phyloP scores from a whole-genome alignment of 192 early-diverging fungal species.

The Ambispora gerdemannii region DNA sequence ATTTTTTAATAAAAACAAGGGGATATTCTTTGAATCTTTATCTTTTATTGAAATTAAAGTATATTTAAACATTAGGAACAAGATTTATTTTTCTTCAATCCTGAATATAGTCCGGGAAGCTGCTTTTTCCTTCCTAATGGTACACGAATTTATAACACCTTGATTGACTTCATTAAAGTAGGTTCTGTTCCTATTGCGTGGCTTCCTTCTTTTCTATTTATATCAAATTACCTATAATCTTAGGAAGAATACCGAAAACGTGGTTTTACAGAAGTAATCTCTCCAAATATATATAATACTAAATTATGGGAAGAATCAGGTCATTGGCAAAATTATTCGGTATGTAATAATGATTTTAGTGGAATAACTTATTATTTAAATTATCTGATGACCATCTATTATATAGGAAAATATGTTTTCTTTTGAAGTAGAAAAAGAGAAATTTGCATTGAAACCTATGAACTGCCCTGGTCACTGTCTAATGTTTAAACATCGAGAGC shows the following conservation, averaged over 20 bases:
- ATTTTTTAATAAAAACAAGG: too few species aligned
- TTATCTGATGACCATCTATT: not conserved
- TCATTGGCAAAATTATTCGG: constrained; percentile 89
- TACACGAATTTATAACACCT: constrained; percentile 90
- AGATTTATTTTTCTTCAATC: constrained; percentile 96
- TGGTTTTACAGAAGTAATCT: constrained; percentile 95
- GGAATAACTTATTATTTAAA: not conserved
- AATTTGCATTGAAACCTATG: constrained; percentile 98
- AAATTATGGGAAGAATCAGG: constrained; percentile 97
- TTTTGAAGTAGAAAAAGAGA: constrained; percentile 94
- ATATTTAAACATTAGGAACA: constrained; percentile 86
- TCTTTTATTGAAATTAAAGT: too few species aligned
- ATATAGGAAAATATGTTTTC: constrained; percentile 93
- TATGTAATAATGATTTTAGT: not conserved
- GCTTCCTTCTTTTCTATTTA: too few species aligned
- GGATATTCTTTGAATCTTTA: too few species aligned
- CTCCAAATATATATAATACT: constrained; percentile 98
- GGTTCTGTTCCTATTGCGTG: not conserved
- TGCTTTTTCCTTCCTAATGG: constrained; percentile 97
- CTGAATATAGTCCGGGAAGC: constrained; percentile 89
- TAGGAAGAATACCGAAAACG: constrained; percentile 79
- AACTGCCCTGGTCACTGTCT: constrained; percentile 98
- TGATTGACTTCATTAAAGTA: constrained; percentile 85
- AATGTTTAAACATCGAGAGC: constrained; percentile 90
- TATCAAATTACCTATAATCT: not conserved